Conservation (phyloP, 352 stramenopile genomes). For the Phytophthora constricta region DNA sequence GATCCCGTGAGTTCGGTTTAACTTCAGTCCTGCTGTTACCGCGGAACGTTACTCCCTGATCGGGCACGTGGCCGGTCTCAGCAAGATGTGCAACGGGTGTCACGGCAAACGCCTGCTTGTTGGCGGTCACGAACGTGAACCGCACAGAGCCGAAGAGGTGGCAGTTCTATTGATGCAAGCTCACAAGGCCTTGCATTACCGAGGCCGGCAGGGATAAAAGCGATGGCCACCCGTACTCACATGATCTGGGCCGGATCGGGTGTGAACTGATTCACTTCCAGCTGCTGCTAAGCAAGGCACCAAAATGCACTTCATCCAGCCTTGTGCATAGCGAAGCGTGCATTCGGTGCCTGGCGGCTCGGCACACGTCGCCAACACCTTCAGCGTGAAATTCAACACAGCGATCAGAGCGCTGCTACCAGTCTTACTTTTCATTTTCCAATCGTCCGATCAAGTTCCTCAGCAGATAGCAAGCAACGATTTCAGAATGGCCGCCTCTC, state of each 20-base stretch:
- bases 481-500: conserved; percentile 19
- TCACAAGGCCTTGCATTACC: not conserved
- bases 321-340: conserved; percentile 3
- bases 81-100: conserved; percentile 5
- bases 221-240: not conserved
- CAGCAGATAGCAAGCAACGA: conserved; percentile 4
- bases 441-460: conserved; percentile 13
- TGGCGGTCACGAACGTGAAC: too few relatives aligned
- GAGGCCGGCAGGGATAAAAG: conserved; percentile 8
- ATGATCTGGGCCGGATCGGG: conserved; percentile 19
- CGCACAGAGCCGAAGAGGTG: too few relatives aligned
- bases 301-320: conserved; percentile 25
- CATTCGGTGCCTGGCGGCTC: conserved; percentile 10
- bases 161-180: not conserved
- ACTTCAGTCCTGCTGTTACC: too few relatives aligned
- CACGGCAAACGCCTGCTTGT: too few relatives aligned
- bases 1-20: too few relatives aligned
- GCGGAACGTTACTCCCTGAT: not conserved
- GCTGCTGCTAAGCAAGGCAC: conserved; percentile 17
- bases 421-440: conserved; percentile 28
- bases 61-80: conserved; percentile 11
- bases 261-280: conserved; percentile 22
- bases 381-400: not conserved
- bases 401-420: not conserved
- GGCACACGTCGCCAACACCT: not conserved